Conservation (phyloP, 1,284 basidiomycete species). For the Wallemia hederae region DNA sequence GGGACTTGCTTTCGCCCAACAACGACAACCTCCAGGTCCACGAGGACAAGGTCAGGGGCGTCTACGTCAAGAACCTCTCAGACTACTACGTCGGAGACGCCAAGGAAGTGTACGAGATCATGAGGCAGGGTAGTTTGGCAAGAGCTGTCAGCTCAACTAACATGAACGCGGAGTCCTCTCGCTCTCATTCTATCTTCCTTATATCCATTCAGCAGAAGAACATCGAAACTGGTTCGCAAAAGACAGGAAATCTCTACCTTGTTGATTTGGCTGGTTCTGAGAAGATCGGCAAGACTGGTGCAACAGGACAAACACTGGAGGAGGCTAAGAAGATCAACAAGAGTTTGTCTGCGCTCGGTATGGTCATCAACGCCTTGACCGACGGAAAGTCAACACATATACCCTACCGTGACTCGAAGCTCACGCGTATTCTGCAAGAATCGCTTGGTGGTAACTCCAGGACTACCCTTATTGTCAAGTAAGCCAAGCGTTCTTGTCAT, state of each 20-base stretch:
- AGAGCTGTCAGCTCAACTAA: slow-evolving; percentile 87
- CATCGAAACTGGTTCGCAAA: slow-evolving; percentile 77
- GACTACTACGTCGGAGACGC: slow-evolving; percentile 95
- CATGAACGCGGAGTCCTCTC: slow-evolving; percentile 98
- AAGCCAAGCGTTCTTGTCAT: not conserved
- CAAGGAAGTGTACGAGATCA: slow-evolving; percentile 94
- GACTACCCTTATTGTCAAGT: slow-evolving; percentile 90
- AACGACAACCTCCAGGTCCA: slow-evolving; percentile 97
- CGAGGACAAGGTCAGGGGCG: slow-evolving; percentile 89
- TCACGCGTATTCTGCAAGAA: slow-evolving; percentile 97
- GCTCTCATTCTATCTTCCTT: slow-evolving; percentile 96
- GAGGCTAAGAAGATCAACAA: slow-evolving; percentile 99
- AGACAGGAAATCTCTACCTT: slow-evolving; percentile 87
- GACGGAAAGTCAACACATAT: slow-evolving; percentile 94
- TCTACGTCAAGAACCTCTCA: slow-evolving; percentile 91
- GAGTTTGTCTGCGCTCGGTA: slow-evolving; percentile 81
- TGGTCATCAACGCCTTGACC: slow-evolving; percentile 98
- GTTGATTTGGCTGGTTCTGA: slow-evolving; percentile 97
- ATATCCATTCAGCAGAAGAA: slow-evolving; percentile 93
- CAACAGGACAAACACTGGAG: slow-evolving; percentile 91
- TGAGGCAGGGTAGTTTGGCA: slow-evolving; percentile 76
- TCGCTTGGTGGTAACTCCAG: slow-evolving; percentile 96
- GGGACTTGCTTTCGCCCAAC: slow-evolving; percentile 82
- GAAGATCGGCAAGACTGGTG: slow-evolving; percentile 88
- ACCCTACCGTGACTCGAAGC: slow-evolving; percentile 95